A percentile compares a stretch with the other conserved stretches of the same genome.
Conservation (phyloP, 352 stramenopile species). For the Phytophthora pistaciae region DNA sequence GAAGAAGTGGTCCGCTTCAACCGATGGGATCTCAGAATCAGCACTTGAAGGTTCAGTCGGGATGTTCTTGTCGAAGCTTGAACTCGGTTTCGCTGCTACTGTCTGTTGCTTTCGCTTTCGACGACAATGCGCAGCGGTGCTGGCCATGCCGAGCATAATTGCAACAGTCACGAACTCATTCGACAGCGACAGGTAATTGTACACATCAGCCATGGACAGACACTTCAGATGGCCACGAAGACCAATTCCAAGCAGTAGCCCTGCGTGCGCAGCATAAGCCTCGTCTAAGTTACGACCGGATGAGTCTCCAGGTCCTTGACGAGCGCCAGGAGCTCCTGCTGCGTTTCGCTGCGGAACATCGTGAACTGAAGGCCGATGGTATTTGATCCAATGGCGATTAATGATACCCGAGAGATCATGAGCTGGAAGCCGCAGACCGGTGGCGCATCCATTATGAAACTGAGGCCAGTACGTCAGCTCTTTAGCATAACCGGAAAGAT, state of each 20-base stretch:
- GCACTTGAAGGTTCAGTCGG: conserved; percentile 10
- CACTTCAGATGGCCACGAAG: conserved; percentile 94
- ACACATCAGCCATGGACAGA: conserved; percentile 98
- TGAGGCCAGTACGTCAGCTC: conserved; percentile 97
- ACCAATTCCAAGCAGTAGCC: conserved; percentile 96
- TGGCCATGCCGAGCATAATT: conserved; percentile 97
- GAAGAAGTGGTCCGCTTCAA: conserved; percentile 33
- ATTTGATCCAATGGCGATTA: conserved; percentile 98
- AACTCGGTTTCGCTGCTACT: conserved; percentile 8
- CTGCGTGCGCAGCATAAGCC: conserved; percentile 92
- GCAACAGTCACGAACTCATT: conserved; percentile 97
- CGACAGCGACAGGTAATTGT: conserved; percentile 97
- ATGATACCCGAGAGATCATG: conserved; percentile 85
- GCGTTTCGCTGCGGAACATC: conserved; percentile 27
- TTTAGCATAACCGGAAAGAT: conserved; percentile 89
- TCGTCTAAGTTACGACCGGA: conserved; percentile 72
- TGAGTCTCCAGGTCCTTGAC: conserved; percentile 26
- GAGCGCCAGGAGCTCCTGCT: conserved; percentile 7
- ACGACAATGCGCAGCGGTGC: conserved; percentile 92
- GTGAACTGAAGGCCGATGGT: conserved; percentile 91
- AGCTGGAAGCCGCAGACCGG: conserved; percentile 90
- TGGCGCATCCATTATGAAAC: conserved; percentile 99
- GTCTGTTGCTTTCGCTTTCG: conserved; percentile 44
- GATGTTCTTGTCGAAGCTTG: not conserved
- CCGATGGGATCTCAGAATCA: conserved; percentile 19